phyloP scores from a whole-genome alignment of 1,139 yeast genomes.

The Kodamaea derodonti region DNA sequence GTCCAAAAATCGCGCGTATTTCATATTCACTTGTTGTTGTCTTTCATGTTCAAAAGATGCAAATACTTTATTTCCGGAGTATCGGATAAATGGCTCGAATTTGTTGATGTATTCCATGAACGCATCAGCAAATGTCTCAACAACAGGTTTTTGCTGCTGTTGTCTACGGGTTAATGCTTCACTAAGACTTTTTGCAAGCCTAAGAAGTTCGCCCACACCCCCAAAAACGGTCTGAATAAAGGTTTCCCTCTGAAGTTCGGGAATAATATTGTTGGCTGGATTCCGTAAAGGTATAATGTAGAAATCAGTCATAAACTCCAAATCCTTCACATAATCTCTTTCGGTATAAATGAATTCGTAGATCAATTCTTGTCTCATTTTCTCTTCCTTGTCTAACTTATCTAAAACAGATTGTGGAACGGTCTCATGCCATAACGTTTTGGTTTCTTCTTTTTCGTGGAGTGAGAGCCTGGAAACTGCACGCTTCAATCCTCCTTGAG shows the following conservation, averaged over 20 bases:
- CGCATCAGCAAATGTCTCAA: slow-evolving; percentile 82
- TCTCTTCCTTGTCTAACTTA: slow-evolving; percentile 75
- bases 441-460: slow-evolving; percentile 75
- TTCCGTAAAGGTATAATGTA: slow-evolving; percentile 90
- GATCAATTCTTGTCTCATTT: slow-evolving; percentile 91
- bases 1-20: slow-evolving; percentile 88
- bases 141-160: slow-evolving; percentile 76
- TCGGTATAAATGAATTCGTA: slow-evolving; percentile 94
- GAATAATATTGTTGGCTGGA: slow-evolving; percentile 71
- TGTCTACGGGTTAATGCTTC: slow-evolving; percentile 89
- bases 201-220: slow-evolving; percentile 81
- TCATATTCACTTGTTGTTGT: slow-evolving; percentile 84
- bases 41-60: slow-evolving; percentile 95
- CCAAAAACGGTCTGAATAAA: slow-evolving; percentile 90
- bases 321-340: slow-evolving; percentile 89
- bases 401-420: slow-evolving; percentile 82
- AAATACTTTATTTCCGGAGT: slow-evolving; percentile 94
- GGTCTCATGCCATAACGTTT: slow-evolving; percentile 91
- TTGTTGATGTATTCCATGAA: slow-evolving; percentile 78
- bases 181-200: slow-evolving; percentile 78
- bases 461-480: slow-evolving; percentile 79
- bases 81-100: slow-evolving; percentile 88
- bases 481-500: slow-evolving; percentile 80
- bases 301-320: slow-evolving; percentile 89
- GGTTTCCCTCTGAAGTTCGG: slow-evolving; percentile 84